Evolutionary conservation across 192 early-diverging fungal species (phyloP).

Genomic region (Podila epigama): DNA sequence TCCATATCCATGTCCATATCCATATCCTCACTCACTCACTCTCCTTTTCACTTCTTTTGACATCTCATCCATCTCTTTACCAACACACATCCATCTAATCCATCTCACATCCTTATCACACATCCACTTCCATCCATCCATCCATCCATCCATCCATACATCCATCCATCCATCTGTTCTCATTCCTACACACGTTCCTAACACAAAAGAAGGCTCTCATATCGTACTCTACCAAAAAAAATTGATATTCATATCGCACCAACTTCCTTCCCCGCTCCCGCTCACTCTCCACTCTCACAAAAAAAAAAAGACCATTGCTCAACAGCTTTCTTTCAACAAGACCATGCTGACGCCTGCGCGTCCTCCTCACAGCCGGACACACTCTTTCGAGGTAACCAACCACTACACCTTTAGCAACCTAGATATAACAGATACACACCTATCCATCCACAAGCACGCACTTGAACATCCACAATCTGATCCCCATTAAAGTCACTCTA

Average conservation of each 20-base stretch:
- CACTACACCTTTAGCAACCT: too few species aligned
- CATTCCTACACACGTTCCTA: not conserved
- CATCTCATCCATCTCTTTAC: not conserved
- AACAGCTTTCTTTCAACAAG: not conserved
- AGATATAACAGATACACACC: not conserved
- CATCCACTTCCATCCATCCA: not conserved
- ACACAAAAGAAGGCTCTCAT: too few species aligned
- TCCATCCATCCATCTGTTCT: not conserved
- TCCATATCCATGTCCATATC: not conserved
- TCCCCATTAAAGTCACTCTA: too few species aligned
- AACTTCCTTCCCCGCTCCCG: not conserved
- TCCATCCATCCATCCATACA: not conserved
- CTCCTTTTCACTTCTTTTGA: not conserved
- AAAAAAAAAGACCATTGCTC: slow-evolving; percentile 15
- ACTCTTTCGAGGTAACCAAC: not conserved
- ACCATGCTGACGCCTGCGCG: slow-evolving; percentile 1
- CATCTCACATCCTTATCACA: not conserved
- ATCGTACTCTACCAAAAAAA: too few species aligned
- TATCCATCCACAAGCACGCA: not conserved
- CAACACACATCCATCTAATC: too few species aligned
- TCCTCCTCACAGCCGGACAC: not conserved
- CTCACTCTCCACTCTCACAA: not conserved
- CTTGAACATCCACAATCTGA: too few species aligned
- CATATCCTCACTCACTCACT: not conserved
- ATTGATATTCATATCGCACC: not conserved